Evolutionary conservation across 2,329 filamentous ascomycete genomes (phyloP), one percentile per base, ranked within the genome.

Genomic region (Neonectria neomacrospora): DNA sequence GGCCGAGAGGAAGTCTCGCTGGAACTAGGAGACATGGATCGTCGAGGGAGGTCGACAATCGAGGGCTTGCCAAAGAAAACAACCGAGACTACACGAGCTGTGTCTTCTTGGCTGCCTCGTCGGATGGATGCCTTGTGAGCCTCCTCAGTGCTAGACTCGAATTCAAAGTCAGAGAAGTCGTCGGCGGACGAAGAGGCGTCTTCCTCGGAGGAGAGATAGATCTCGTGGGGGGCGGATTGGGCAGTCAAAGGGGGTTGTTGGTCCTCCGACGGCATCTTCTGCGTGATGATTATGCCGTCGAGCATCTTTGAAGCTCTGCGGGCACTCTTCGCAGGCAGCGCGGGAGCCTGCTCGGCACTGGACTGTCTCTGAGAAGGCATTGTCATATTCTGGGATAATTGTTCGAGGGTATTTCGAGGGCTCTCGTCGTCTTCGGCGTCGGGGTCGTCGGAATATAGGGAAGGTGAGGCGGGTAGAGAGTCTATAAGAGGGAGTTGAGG

Each of bases 151-250:
- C 78, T 79, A 52, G 81, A 84, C 66, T 86, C 82, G 67, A 78
- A 77, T 50, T 84, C 83, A 70, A 83, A 83, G 70, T 87, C 85
- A 58, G 86, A 88, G 65, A 85, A 85, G 75, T 87, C 83, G 75
- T 88, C 87, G 48, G 85, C 84, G 18, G 85, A 86, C 1, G 88
- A 88, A 1, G 88, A 90, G 30, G 83, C 86, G 66, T 90, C 88
- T 73, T 90, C 88, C 68, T 90, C 88, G 0, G 87, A 89, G 2
- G 87, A 90, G 26, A 90, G 83, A 74, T 90, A 90, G 61, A 86
- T 72, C 60, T 88, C 85, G 73, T 89, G 87, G 6, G 86, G 85
- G 2, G 81, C 79, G 22, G 80, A 77, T 50, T 81, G 77, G 14
- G 78, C 71, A 50, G 68, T 63, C 44, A 72, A 65, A 18, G 78